phyloP scores from a whole-genome alignment of 345 rosid genomes.

The Cardamine occulta region DNA sequence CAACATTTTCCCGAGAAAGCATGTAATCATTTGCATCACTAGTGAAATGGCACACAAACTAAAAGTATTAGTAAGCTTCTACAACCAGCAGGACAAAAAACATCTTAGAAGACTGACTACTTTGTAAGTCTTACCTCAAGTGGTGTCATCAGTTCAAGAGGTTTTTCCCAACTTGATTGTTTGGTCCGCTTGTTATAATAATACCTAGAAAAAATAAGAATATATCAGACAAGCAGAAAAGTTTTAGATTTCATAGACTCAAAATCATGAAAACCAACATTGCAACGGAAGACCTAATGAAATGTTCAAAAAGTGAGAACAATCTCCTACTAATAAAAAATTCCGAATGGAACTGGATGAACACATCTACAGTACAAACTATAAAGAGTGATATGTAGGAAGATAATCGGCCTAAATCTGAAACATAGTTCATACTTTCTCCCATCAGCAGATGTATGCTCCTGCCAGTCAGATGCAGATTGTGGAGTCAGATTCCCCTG shows the following conservation, averaged over 20 bases:
- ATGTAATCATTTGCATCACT: conserved; percentile 19
- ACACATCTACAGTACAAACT: neutral
- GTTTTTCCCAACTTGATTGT: conserved; percentile 99
- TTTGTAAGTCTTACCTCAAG: conserved; percentile 69
- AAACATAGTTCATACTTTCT: conserved; percentile 63
- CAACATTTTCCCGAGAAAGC: conserved; percentile 14
- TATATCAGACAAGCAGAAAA: neutral
- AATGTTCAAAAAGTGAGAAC: conserved; percentile 1
- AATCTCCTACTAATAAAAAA: conserved; percentile 11
- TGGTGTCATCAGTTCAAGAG: conserved; percentile 91
- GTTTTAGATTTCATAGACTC: neutral
- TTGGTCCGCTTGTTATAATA: conserved; percentile 92
- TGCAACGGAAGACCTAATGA: conserved; percentile 7
- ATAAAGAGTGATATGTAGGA: conserved; percentile 17
- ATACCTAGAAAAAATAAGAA: conserved; percentile 58
- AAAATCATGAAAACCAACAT: conserved; percentile 18
- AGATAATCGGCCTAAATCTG: neutral
- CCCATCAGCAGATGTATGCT: conserved; percentile 86
- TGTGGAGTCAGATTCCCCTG: conserved; percentile 52
- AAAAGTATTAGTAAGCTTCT: conserved; percentile 14
- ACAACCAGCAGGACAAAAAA: neutral
- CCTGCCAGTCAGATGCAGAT: conserved; percentile 89
- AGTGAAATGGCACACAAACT: conserved; percentile 21
- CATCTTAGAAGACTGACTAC: conserved; percentile 19
- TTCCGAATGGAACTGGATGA: conserved; percentile 7